Evolutionary conservation across 176 grass and related monocot species (phyloP), one percentile per base, ranked within the genome.

Genomic region (Lolium perenne): DNA sequence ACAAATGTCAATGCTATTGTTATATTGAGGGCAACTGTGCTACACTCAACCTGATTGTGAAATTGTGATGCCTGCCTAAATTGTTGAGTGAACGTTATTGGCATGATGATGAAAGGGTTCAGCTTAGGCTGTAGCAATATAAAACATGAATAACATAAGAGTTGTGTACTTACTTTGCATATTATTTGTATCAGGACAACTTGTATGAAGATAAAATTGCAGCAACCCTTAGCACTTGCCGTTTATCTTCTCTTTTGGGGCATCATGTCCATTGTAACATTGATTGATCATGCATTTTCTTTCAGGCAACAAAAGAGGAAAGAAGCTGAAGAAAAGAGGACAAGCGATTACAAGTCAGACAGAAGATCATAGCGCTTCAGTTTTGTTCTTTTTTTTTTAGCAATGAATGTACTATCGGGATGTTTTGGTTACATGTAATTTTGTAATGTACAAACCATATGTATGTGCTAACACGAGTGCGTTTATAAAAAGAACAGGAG

Each of bases 261-360:
- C 49, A 35, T n/a, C 29, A 40, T 58, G 43, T 20, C 47, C 22
- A 40, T 79, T 62, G 16, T 87, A 74, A 84, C 47, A 41, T 59
- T 48, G 1, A 41, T 59, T 48, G 1, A 8, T 76, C 12, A 73
- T 78, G 69, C 84, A 21, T 88, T 86, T 86, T 38, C 84, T 89
- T 91, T 87, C 90, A 99, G 97, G 82, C 94, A 96, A 90, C 96
- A 93, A 78, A 96, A 93, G 76, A 85, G 90, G 78, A 96, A 76
- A 93, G 92, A 99, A 80, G 94, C 92, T 48, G 92, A 91, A 91
- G 92, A 92, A 5, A 99, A 85, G 85, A 89, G 78, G 81, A 81
- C 92, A 21, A 70, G 74, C 5, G 92, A 98, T 84, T 85, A 89
- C 70, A 95, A 92, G 64, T 91, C 86, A 50, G 95, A 95, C 65